Evolutionary conservation across 805 yeast genomes (phyloP).

Genomic region (Teunomyces panamensis): DNA sequence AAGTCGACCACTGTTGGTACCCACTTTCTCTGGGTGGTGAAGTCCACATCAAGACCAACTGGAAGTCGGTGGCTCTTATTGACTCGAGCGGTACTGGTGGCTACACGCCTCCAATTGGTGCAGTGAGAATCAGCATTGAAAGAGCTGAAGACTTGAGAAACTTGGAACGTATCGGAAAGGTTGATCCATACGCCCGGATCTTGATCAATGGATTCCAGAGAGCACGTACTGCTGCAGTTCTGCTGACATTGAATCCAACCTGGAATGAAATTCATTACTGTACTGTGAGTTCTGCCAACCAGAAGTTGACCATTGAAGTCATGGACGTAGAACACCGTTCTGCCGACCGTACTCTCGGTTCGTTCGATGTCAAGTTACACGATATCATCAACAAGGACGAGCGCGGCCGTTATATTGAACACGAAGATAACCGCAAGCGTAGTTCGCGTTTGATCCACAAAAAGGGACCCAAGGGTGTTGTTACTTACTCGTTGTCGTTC

Average conservation of each 20-base stretch:
- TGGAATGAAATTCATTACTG: slow-evolving; percentile 84
- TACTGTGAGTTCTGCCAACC: slow-evolving; percentile 79
- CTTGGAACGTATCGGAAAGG: slow-evolving; percentile 82
- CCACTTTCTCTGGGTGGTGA: slow-evolving; percentile 74
- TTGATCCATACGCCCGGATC: slow-evolving; percentile 88
- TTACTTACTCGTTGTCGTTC: slow-evolving; percentile 73
- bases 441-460: slow-evolving; percentile 64
- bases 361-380: slow-evolving; percentile 64
- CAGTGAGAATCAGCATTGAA: slow-evolving; percentile 67
- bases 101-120: slow-evolving; percentile 94
- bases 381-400: slow-evolving; percentile 71
- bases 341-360: slow-evolving; percentile 86
- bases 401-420: slow-evolving; percentile 55
- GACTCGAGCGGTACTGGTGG: slow-evolving; percentile 71
- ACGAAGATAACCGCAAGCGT: slow-evolving; percentile 53
- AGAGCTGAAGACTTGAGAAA: slow-evolving; percentile 76
- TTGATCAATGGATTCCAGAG: slow-evolving; percentile 72
- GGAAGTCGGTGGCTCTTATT: slow-evolving; percentile 82
- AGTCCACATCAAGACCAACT: slow-evolving; percentile 61
- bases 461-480: slow-evolving; percentile 80
- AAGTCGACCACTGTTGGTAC: slow-evolving; percentile 76
- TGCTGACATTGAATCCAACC: slow-evolving; percentile 70
- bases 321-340: slow-evolving; percentile 84
- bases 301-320: slow-evolving; percentile 77
- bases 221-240: slow-evolving; percentile 71